Conservation (phyloP, 768 basidiomycete genomes). For the Imleria badia region DNA sequence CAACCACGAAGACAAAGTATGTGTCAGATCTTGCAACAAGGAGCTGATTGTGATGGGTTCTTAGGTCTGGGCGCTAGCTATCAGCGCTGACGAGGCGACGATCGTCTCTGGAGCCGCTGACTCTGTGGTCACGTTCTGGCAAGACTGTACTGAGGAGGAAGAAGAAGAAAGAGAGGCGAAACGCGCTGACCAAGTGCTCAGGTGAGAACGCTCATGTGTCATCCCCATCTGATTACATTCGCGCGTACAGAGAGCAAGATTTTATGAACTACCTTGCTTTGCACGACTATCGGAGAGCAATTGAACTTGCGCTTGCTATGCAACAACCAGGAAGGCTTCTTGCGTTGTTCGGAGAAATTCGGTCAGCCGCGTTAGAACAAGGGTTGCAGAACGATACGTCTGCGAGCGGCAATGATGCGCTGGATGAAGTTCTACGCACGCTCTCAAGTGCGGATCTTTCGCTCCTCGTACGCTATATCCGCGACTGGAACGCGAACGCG, state of each 20-base stretch:
- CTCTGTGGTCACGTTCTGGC: constrained; percentile 94
- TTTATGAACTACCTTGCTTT: constrained; percentile 86
- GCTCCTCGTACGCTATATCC: constrained; percentile 75
- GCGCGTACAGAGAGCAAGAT: constrained; percentile 87
- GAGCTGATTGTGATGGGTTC: neutral
- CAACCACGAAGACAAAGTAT: constrained; percentile 95
- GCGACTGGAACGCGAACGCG: constrained; percentile 96
- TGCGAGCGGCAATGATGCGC: constrained; percentile 66
- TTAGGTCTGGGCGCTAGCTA: constrained; percentile 94
- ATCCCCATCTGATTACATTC: constrained; percentile 9
- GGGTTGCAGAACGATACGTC: constrained; percentile 23
- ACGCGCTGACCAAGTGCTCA: constrained; percentile 71
- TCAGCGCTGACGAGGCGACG: constrained; percentile 76
- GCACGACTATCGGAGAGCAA: constrained; percentile 88
- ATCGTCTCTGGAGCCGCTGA: constrained; percentile 96
- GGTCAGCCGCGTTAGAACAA: constrained; percentile 28
- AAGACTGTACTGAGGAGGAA: constrained; percentile 87
- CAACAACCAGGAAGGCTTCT: constrained; percentile 88
- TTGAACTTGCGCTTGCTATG: constrained; percentile 90
- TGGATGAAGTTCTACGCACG: constrained; percentile 80
- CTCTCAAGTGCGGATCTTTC: constrained; percentile 74
- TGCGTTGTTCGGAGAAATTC: constrained; percentile 71
- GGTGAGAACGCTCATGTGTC: constrained; percentile 50
- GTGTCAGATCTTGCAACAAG: constrained; percentile 17
- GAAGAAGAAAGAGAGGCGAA: constrained; percentile 72